These are phyloP conservation scores for Dicorynia guianensis DNA, from an alignment of 306 rosid species.

Conservation along the genomic window DNA sequence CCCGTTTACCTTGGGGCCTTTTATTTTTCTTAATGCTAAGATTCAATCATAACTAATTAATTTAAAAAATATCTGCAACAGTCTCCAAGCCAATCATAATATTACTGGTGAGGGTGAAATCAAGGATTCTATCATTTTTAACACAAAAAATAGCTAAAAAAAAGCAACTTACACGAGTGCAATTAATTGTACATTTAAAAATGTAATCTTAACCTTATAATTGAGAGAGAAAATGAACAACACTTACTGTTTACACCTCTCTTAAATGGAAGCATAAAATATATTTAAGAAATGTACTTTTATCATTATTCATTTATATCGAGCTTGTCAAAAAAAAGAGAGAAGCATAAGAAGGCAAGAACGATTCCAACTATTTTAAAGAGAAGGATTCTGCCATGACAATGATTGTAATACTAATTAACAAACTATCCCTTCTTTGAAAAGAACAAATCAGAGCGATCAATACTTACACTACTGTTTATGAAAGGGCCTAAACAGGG, in stretches of 20 bases:
- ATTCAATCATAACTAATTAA: slow-evolving; percentile 46
- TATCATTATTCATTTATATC: no score
- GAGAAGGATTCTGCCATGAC: slow-evolving; percentile 20
- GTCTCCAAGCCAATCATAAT: slow-evolving; percentile 25
- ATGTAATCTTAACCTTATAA: no score
- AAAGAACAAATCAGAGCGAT: background rate
- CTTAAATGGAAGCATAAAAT: no score
- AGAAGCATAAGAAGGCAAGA: background rate
- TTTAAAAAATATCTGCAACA: slow-evolving; percentile 40
- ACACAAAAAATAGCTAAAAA: background rate
- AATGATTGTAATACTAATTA: background rate
- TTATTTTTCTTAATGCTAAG: slow-evolving; percentile 40
- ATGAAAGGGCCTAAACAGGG: slow-evolving; percentile 23
- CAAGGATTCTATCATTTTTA: slow-evolving; percentile 9
- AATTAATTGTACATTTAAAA: no score
- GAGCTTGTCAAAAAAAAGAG: slow-evolving; percentile 30
- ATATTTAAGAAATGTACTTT: no score
- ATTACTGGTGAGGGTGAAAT: slow-evolving; percentile 7
- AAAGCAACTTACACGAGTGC: no score
- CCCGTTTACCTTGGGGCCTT: background rate
- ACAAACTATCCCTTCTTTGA: background rate
- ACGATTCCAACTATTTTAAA: slow-evolving; percentile 15
- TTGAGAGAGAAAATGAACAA: no score
- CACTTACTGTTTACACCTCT: no score
- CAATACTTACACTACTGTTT: no score